Conservation (phyloP, 1,284 basidiomycete species). For the Naganishia cerealis region DNA sequence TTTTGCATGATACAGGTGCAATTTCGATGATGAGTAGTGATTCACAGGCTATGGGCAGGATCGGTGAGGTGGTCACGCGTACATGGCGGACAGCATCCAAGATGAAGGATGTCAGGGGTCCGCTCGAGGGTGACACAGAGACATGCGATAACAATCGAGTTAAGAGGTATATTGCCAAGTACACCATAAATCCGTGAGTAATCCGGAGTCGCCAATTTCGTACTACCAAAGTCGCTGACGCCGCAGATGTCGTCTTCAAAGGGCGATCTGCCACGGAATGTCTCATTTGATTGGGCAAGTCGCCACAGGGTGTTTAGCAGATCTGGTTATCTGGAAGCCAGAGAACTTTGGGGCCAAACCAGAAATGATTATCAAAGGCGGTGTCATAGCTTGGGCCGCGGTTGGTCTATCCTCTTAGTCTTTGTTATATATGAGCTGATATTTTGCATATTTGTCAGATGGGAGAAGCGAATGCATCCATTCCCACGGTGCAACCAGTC, state of each 20-base stretch:
- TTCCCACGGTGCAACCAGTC: slow-evolving; percentile 88
- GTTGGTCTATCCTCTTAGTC: slow-evolving; percentile 54
- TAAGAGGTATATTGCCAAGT: slow-evolving; percentile 93
- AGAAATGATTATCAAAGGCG: slow-evolving; percentile 90
- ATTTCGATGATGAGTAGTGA: slow-evolving; percentile 96
- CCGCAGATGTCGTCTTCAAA: slow-evolving; percentile 45
- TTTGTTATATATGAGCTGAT: slow-evolving; percentile 2
- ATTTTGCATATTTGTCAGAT: slow-evolving; percentile 59
- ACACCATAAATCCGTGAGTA: slow-evolving; percentile 93
- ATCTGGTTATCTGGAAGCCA: slow-evolving; percentile 92
- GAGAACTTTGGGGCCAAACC: slow-evolving; percentile 88
- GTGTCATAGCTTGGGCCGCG: slow-evolving; percentile 86
- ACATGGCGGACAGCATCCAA: slow-evolving; percentile 98
- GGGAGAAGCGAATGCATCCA: slow-evolving; percentile 90
- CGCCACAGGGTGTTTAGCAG: slow-evolving; percentile 78
- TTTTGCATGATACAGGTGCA: slow-evolving; percentile 89
- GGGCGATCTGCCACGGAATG: slow-evolving; percentile 91
- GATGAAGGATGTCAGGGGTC: slow-evolving; percentile 78
- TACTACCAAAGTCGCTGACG: not conserved
- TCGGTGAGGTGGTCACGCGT: slow-evolving; percentile 87
- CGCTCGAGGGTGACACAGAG: slow-evolving; percentile 66
- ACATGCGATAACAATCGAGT: slow-evolving; percentile 88
- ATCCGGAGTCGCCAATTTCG: not conserved
- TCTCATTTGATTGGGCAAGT: slow-evolving; percentile 84
- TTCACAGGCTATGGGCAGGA: slow-evolving; percentile 95